These are phyloP conservation scores for Rhizomucor pusillus DNA, from an alignment of 371 early-diverging fungal genomes.

Conservation along the genomic window DNA sequence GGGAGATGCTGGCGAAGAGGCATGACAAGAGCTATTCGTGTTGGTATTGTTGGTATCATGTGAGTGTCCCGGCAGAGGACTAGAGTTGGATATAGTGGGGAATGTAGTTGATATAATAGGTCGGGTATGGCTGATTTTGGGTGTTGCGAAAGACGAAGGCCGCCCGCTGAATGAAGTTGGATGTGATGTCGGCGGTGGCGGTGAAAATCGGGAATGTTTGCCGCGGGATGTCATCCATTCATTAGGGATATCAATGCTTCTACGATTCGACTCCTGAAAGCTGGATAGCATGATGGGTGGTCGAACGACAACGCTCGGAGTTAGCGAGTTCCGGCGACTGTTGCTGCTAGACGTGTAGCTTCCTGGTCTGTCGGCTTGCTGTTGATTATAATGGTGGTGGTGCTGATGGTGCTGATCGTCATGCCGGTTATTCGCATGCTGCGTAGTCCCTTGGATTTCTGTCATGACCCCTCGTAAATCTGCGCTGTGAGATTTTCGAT, in stretches of 20 bases:
- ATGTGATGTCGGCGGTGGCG: slow-evolving; percentile 1
- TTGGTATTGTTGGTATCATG: slow-evolving; percentile 1
- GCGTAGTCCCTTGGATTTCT: neutral
- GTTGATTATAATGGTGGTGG: neutral
- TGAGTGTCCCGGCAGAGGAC: slow-evolving; percentile 23
- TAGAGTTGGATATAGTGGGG: slow-evolving; percentile 40
- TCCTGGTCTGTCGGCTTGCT: neutral
- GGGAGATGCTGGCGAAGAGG: slow-evolving; percentile 31
- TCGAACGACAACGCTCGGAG: slow-evolving; percentile 29
- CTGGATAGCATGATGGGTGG: slow-evolving; percentile 34
- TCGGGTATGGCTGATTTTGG: slow-evolving; percentile 21
- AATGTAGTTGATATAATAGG: slow-evolving; percentile 46
- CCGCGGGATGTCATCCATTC: slow-evolving; percentile 28
- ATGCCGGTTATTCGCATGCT: too few species aligned
- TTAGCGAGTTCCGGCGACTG: slow-evolving; percentile 30
- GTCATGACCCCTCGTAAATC: slow-evolving; percentile 25
- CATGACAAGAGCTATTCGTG: slow-evolving; percentile 17
- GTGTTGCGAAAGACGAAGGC: slow-evolving; percentile 5
- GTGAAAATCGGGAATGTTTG: neutral
- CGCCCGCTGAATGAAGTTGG: slow-evolving; percentile 6
- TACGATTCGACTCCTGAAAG: slow-evolving; percentile 21
- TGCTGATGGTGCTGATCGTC: slow-evolving; percentile 1
- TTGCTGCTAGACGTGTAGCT: slow-evolving; percentile 4
- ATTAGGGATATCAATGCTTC: slow-evolving; percentile 36
- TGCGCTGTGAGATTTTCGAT: slow-evolving; percentile 46